phyloP scores from a whole-genome alignment of 2,329 filamentous ascomycete genomes.

The Trichophyton schoenleinii region DNA sequence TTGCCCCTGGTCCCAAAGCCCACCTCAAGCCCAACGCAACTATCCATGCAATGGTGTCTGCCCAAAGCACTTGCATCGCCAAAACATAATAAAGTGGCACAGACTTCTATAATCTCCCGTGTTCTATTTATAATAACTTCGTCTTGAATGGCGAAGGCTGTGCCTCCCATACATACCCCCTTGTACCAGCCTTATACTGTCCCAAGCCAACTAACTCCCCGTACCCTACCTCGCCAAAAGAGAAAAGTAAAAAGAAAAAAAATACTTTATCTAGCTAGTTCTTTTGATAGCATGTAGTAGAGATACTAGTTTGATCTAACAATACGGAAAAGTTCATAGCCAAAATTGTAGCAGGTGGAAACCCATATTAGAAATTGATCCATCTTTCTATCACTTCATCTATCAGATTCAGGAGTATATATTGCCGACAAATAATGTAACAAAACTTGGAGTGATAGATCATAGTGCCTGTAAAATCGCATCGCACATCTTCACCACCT shows the following conservation, averaged over 20 bases:
- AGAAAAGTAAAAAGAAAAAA: not conserved
- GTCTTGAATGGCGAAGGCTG: not conserved
- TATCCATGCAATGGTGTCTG: not conserved
- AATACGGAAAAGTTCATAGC: not conserved
- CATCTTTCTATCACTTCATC: not conserved
- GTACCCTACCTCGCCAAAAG: not conserved
- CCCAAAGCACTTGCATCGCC: not conserved
- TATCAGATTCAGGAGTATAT: not conserved
- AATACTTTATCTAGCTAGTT: not conserved
- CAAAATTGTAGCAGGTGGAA: not conserved
- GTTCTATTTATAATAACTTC: not conserved
- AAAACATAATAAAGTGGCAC: not conserved
- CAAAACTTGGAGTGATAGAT: not conserved
- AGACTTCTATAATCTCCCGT: not conserved
- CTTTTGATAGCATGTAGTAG: not conserved
- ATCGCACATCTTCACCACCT: constrained; percentile 27
- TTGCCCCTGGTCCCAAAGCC: not conserved
- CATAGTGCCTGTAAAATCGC: constrained; percentile 21
- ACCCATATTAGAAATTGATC: not conserved
- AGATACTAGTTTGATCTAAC: not conserved
- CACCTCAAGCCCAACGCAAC: not conserved
- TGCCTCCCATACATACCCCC: not conserved
- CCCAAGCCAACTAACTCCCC: no score
- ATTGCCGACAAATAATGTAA: not conserved
- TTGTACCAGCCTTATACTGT: not conserved